Conservation (phyloP, 2,329 filamentous ascomycete species). For the Talaromyces verruculosus region DNA sequence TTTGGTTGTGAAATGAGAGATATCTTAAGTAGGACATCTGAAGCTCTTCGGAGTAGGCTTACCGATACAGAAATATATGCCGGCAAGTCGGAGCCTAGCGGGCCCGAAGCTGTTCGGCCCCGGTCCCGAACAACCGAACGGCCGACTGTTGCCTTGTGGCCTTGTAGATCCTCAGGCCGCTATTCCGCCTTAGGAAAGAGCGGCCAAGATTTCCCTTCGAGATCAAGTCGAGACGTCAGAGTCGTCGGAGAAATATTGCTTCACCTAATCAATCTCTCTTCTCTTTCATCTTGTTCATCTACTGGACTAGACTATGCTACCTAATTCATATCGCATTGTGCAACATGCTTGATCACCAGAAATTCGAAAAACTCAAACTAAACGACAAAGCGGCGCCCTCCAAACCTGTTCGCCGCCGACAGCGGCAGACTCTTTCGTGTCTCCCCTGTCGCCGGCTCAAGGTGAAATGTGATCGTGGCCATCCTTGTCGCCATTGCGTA, state of each 20-base stretch:
- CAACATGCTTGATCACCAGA: conserved; percentile 10
- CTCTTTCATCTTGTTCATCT: neutral
- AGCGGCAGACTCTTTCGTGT: conserved; percentile 22
- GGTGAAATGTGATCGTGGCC: conserved; percentile 22
- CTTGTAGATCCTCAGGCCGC: neutral
- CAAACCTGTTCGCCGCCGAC: conserved; percentile 21
- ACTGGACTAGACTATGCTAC: neutral
- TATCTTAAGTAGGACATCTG: too few relatives aligned
- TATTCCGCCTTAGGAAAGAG: neutral
- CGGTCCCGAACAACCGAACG: neutral
- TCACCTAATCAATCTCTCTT: neutral
- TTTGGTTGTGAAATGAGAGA: neutral
- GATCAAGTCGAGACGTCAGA: neutral
- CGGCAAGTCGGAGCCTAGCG: neutral
- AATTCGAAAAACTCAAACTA: conserved; percentile 14
- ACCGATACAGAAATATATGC: neutral
- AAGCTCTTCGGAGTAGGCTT: neutral
- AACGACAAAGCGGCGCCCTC: conserved; percentile 4
- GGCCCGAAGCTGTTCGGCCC: neutral
- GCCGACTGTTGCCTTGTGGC: neutral
- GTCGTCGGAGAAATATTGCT: neutral
- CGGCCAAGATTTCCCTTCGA: neutral
- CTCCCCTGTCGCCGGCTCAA: conserved; percentile 22
- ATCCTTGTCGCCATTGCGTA: conserved; percentile 21
- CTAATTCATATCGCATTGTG: neutral